Evolutionary conservation across 2,329 filamentous ascomycete species (phyloP), one percentile per base, ranked within the genome.

Genomic region (Epicoccum sorghinum): DNA sequence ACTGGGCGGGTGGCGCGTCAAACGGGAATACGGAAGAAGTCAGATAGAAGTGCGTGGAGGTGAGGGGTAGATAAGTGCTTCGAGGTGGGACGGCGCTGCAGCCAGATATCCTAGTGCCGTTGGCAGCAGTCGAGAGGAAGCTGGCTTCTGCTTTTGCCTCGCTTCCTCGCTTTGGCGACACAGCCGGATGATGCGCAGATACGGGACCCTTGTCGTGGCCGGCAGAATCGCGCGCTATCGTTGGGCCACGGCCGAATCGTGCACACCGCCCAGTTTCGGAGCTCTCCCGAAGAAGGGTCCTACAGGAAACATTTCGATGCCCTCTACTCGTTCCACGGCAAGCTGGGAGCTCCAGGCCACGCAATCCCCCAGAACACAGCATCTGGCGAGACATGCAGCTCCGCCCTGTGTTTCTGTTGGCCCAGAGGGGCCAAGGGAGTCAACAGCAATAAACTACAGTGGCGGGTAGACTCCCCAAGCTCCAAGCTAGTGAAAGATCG

Each of bases 1-100:
- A 56, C 55, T 62, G 59, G 60, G 58, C 55, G 47, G 57, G 57
- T 57, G 61, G 66, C 61, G 64, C 58, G 61, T 59, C 43, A 52
- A 55, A 59, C 30, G 46, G 50, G 33, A 59, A 40, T 47, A 58
- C 52, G 59, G 59, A 46, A 52, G 55, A 37, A 59, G 42, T 49
- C 52, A 45, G 52, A 50, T 43, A 50, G 49, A 46, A 44, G 47
- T 35, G 42, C 48, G 48, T 39, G 42, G 52, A 50, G 46, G 52
- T 55, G 63, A 63, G 60, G 63, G 60, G 60, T 60, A 57, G 55
- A 53, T 55, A 55, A 52, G 46, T 51, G 44, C 46, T 35, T 32
- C 43, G 53, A 35, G 50, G 51, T 57, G 46, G 61, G 50, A 59
- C 55, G 55, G 49, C 36, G 52, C 52, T 58, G 52, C 55, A 57